Evolutionary conservation across 805 yeast genomes (phyloP), one percentile per base, ranked within the genome.

Genomic region (Barnettozyma populi): DNA sequence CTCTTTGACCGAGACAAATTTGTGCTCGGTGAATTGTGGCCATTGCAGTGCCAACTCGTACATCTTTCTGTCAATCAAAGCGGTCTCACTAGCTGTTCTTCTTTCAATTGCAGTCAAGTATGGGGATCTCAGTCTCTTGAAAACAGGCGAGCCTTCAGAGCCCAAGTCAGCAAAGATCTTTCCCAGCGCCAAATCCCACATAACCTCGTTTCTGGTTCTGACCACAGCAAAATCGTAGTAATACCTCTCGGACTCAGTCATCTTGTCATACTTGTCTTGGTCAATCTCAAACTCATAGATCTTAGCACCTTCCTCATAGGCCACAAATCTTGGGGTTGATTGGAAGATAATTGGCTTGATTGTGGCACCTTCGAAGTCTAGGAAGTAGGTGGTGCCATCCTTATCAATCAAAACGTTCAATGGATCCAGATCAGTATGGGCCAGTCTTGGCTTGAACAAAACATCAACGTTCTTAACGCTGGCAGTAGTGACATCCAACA

Each of bases 391-490:
- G 24, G 60, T 66, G 10, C 61, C 66, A 11, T 73, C 68, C n/a
- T 66, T 66, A 21, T 75, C 63, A 40, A 52, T 50, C 36, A 90
- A 71, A 8, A 88, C 87, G 62, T 92, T 92, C 78, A 90, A 74
- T 20, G 99, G 98, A 64, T 89, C 95, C 55, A 94, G 69, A 64
- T 94, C 98, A 5, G 97, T 92, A 53, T 82, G 75, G 54, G 70
- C 78, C 45, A 92, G 69, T 57, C 92, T 78, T 49, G 96, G 92
- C 45, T 80, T 75, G 57, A 86, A 75, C 38, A 88, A 66, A 48
- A 82, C 80, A 3, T 69, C 71, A 48, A 76, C 71, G 55, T 84
- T 80, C 61, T 86, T 87, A 61, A 86, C 76, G 9, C 78, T 70
- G 18, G 70, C 68, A 8, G 80, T 70, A 41, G 80, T 58, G 6